phyloP scores from a whole-genome alignment of 2,329 filamentous ascomycete genomes.

The Colletotrichum sp. region DNA sequence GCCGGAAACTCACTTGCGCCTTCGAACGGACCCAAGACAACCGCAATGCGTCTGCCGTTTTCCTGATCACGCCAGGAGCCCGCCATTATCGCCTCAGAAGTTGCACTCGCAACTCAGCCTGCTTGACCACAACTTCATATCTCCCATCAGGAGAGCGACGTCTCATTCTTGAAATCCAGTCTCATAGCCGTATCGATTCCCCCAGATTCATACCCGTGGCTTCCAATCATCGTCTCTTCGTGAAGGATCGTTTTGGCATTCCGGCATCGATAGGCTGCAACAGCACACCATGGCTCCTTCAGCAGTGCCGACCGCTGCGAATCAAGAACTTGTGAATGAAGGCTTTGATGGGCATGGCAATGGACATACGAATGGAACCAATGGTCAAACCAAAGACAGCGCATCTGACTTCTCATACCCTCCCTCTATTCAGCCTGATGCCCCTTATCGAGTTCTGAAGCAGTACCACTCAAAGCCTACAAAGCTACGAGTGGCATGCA shows the following conservation, averaged over 20 bases:
- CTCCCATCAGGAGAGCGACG: neutral
- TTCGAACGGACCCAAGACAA: neutral
- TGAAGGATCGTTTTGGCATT: neutral
- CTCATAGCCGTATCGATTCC: neutral
- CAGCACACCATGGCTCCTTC: slow-evolving; percentile 4
- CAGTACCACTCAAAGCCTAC: slow-evolving; percentile 41
- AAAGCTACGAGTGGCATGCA: slow-evolving; percentile 34
- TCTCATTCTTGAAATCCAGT: neutral
- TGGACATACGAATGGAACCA: neutral
- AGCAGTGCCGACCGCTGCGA: slow-evolving; percentile 3
- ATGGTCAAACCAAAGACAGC: slow-evolving; percentile 3
- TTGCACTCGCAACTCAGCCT: neutral
- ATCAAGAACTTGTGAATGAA: neutral
- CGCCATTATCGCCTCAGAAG: neutral
- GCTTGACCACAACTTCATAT: neutral
- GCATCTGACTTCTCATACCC: slow-evolving; percentile 30
- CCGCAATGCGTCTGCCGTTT: neutral
- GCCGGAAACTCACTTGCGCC: neutral
- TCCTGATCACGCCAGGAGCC: neutral
- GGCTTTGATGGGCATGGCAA: neutral
- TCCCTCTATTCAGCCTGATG: slow-evolving; percentile 22
- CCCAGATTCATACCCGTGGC: neutral
- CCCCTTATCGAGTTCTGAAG: slow-evolving; percentile 31
- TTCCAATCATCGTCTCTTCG: neutral
- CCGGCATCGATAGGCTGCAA: neutral